phyloP scores from a whole-genome alignment of 768 basidiomycete species.

The Collybia sordida region DNA sequence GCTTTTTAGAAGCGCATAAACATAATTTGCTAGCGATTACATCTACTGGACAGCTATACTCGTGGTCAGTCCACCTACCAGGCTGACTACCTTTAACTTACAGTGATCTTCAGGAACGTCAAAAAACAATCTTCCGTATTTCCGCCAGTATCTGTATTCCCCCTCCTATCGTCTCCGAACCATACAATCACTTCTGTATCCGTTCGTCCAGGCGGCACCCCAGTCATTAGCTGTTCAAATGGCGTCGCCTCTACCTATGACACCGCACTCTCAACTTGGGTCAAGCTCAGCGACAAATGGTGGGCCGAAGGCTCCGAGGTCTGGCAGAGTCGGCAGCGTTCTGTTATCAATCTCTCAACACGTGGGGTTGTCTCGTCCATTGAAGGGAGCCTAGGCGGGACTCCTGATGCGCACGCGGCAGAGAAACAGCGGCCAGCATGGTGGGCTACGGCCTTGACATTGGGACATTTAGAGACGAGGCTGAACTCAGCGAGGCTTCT shows the following conservation, averaged over 20 bases:
- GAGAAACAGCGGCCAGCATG: constrained; percentile 62
- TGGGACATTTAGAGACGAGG: constrained; percentile 87
- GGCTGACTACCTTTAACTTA: constrained; percentile 2
- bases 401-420: constrained; percentile 32
- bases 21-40: constrained; percentile 73
- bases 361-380: constrained; percentile 57
- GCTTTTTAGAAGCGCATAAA: constrained; percentile 67
- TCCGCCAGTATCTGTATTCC: constrained; percentile 59
- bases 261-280: constrained; percentile 61
- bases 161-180: constrained; percentile 62
- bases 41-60: constrained; percentile 65
- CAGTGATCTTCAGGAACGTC: constrained; percentile 57
- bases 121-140: constrained; percentile 66
- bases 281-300: constrained; percentile 78
- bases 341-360: constrained; percentile 31
- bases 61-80: constrained; percentile 53
- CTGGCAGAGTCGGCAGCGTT: constrained; percentile 73
- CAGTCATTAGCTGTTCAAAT: constrained; percentile 73
- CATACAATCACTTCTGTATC: constrained; percentile 59
- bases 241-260: constrained; percentile 86
- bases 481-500: constrained; percentile 72
- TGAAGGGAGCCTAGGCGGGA: constrained; percentile 43
- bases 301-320: constrained; percentile 81
- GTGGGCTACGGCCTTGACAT: constrained; percentile 81
- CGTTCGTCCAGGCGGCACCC: constrained; percentile 78